These are phyloP conservation scores for Silene conica DNA, from an alignment of 148 eudicot genomes.

Conservation along the genomic window DNA sequence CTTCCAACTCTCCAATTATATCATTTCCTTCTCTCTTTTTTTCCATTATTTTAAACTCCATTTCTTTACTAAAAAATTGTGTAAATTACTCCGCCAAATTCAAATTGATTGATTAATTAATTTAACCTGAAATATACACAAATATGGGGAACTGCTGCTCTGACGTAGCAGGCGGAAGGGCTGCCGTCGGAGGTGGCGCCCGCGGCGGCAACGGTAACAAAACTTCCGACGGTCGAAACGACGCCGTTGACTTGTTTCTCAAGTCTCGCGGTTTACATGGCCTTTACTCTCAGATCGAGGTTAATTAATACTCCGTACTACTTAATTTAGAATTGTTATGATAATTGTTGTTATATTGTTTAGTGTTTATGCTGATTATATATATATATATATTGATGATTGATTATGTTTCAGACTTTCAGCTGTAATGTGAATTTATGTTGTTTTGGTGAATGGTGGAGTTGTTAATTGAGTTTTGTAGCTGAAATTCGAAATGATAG, in stretches of 20 bases:
- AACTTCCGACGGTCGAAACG: constrained; percentile 45
- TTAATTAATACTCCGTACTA: constrained; percentile 8
- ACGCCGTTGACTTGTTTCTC: constrained; percentile 68
- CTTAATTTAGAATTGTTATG: too few relatives aligned
- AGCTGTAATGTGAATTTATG: not conserved
- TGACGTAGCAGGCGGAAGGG: constrained; percentile 62
- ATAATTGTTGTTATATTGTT: not conserved
- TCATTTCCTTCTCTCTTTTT: too few relatives aligned
- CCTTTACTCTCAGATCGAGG: constrained; percentile 93
- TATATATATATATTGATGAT: too few relatives aligned
- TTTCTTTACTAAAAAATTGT: not conserved
- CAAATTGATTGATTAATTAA: too few relatives aligned
- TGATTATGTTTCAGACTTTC: not conserved
- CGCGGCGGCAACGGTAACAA: constrained; percentile 28
- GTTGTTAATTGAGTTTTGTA: too few relatives aligned
- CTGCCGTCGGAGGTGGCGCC: constrained; percentile 31
- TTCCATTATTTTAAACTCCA: not conserved
- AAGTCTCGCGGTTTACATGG: constrained; percentile 65
- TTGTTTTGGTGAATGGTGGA: too few relatives aligned
- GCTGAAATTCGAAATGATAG: too few relatives aligned
- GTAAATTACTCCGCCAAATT: too few relatives aligned
- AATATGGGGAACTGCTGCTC: constrained; percentile 94
- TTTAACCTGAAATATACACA: not conserved
- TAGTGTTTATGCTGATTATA: not conserved
- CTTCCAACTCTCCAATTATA: too few relatives aligned